phyloP scores from a whole-genome alignment of 2,329 filamentous ascomycete genomes.

The Rhynchosporium graminicola region DNA sequence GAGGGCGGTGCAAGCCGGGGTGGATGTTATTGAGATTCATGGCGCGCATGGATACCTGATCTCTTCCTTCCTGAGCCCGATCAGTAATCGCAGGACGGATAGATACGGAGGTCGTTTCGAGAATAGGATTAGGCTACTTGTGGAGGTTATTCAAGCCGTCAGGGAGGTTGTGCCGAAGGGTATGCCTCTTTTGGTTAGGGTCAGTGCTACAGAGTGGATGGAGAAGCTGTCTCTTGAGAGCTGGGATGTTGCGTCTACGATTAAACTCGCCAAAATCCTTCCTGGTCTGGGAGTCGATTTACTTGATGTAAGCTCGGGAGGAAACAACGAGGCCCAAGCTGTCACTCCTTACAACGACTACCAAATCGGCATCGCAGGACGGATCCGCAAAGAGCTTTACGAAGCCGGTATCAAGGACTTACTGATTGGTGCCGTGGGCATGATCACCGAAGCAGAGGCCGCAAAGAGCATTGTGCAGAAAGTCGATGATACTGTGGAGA shows the following conservation, averaged over 20 bases:
- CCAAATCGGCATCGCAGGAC: conserved; percentile 72
- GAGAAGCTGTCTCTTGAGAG: conserved; percentile 41
- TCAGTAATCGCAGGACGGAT: conserved; percentile 62
- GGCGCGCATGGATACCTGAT: conserved; percentile 68
- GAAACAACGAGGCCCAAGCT: conserved; percentile 60
- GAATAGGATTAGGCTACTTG: conserved; percentile 63
- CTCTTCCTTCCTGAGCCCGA: conserved; percentile 63
- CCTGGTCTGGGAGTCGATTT: conserved; percentile 76
- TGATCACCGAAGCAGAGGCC: conserved; percentile 68
- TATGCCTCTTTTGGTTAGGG: conserved; percentile 59
- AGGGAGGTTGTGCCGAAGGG: conserved; percentile 53
- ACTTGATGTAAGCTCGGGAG: conserved; percentile 78
- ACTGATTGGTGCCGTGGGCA: conserved; percentile 72
- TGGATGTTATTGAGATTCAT: conserved; percentile 65
- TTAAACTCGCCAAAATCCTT: conserved; percentile 67
- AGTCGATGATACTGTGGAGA: conserved; percentile 21
- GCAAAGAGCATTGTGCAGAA: conserved; percentile 52
- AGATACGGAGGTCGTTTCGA: conserved; percentile 65
- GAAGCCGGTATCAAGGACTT: conserved; percentile 53
- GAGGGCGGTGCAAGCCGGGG: conserved; percentile 49
- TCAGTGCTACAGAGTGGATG: conserved; percentile 66
- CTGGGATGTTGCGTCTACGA: conserved; percentile 41
- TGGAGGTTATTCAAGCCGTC: conserved; percentile 54
- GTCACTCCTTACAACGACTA: conserved; percentile 58
- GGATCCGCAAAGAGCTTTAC: conserved; percentile 66